Conservation (phyloP, 148 eudicot species). For the Rheum nobile region DNA sequence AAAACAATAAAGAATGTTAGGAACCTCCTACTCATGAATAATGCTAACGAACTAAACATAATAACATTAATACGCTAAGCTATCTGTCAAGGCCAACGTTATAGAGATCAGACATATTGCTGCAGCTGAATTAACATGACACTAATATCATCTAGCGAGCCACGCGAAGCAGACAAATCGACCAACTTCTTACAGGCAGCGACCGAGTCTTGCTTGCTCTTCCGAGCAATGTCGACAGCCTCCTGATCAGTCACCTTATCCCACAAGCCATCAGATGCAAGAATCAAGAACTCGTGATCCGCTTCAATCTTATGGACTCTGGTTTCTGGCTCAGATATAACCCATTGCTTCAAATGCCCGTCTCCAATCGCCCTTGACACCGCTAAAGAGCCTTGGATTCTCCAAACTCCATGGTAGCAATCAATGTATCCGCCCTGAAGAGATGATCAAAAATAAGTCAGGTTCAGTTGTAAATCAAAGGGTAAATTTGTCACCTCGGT, state of each 20-base stretch:
- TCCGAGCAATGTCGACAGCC: conserved; percentile 57
- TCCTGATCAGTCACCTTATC: conserved; percentile 73
- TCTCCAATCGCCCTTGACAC: conserved; percentile 87
- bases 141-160: conserved; percentile 64
- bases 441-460: not conserved
- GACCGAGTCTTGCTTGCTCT: conserved; percentile 22
- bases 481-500: not conserved
- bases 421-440: conserved; percentile 78
- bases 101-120: conserved; percentile 13
- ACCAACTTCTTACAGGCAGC: conserved; percentile 63
- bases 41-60: not conserved
- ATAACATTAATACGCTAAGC: not conserved
- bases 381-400: conserved; percentile 77
- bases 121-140: conserved; percentile 65
- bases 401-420: conserved; percentile 67
- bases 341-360: conserved; percentile 65
- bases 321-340: conserved; percentile 70
- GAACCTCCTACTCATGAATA: not conserved
- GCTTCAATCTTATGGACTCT: conserved; percentile 25
- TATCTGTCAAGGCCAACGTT: not conserved
- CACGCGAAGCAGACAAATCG: conserved; percentile 53
- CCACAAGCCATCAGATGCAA: conserved; percentile 94
- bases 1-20: conserved; percentile 4
- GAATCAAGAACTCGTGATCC: conserved; percentile 58
- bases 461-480: not conserved